phyloP scores from a whole-genome alignment of 108 stramenopile species.

The Nannochloropsis oceanica region DNA sequence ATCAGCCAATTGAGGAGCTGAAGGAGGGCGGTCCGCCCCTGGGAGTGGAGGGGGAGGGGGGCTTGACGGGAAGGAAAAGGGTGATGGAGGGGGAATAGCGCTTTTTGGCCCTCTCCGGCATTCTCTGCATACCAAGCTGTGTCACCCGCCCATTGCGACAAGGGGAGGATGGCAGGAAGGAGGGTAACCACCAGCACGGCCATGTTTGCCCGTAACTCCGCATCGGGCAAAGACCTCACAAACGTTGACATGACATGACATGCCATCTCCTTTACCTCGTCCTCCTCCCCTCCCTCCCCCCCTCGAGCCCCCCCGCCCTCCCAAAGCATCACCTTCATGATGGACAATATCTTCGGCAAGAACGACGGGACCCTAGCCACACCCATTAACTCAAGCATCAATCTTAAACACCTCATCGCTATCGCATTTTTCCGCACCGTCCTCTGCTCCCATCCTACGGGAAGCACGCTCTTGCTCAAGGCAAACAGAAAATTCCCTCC shows the following conservation, averaged over 20 bases:
- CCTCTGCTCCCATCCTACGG: background rate
- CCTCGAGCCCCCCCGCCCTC: background rate
- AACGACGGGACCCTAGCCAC: background rate
- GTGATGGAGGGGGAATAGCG: background rate
- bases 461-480: background rate
- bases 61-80: background rate
- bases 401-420: background rate
- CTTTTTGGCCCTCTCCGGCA: background rate
- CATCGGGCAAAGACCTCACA: background rate
- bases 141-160: background rate
- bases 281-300: background rate
- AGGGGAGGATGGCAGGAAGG: background rate
- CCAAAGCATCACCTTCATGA: background rate
- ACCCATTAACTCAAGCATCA: background rate
- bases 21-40: background rate
- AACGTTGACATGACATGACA: background rate
- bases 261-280: background rate
- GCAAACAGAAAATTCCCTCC: background rate
- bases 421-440: background rate
- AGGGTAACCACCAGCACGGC: background rate
- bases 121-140: background rate
- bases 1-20: background rate
- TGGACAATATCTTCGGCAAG: background rate
- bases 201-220: background rate
- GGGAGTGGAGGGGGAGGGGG: background rate